Evolutionary conservation across 2,329 filamentous ascomycete genomes (phyloP).

Genomic region (Tricladium varicosporioides): DNA sequence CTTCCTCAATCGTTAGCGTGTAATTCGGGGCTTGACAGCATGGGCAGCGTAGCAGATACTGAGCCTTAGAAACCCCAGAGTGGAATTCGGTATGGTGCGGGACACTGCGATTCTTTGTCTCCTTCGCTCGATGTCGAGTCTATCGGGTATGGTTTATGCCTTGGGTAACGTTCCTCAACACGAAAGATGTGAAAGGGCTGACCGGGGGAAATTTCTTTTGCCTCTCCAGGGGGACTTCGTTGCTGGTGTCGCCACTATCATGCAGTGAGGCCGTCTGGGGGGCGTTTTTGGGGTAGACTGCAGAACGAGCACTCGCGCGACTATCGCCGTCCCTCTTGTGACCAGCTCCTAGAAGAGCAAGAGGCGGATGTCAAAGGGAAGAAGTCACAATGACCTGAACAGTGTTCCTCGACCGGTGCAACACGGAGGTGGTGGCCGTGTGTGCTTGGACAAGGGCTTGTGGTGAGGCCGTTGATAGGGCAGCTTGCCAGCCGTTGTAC

Average conservation of each 20-base stretch:
- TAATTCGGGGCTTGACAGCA: conserved; percentile 10
- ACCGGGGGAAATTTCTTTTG: neutral
- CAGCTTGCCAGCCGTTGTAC: too few relatives aligned
- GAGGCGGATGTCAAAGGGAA: neutral
- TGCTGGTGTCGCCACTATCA: neutral
- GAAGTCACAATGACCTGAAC: neutral
- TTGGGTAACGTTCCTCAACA: conserved; percentile 14
- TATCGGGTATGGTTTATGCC: neutral
- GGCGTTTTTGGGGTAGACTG: neutral
- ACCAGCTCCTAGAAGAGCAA: conserved; percentile 8
- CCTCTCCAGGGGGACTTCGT: neutral
- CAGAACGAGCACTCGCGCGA: neutral
- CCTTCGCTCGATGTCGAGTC: neutral
- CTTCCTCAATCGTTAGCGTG: conserved; percentile 18
- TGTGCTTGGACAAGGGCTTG: neutral
- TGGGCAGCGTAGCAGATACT: conserved; percentile 8
- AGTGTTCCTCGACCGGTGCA: conserved; percentile 1
- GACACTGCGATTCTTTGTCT: neutral
- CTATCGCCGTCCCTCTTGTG: neutral
- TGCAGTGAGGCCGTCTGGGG: neutral
- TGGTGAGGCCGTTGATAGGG: too few relatives aligned
- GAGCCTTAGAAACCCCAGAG: neutral
- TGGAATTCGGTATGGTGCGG: too few relatives aligned
- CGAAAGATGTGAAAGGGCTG: neutral
- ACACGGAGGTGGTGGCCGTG: neutral